phyloP scores from a whole-genome alignment of 2,329 filamentous ascomycete species.

The Penicillium occitanis region DNA sequence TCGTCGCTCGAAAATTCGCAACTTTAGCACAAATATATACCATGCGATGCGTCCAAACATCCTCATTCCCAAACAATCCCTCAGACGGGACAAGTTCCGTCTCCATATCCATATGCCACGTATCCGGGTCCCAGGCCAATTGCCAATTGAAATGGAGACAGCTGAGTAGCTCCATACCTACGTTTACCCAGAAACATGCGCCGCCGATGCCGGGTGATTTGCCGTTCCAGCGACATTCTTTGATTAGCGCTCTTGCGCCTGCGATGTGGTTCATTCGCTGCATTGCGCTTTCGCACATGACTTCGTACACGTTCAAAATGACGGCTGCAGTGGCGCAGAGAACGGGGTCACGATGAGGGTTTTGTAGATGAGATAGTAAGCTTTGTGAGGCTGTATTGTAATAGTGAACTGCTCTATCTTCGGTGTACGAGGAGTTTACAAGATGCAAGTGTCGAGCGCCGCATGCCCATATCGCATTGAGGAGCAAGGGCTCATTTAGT shows the following conservation, averaged over 20 bases:
- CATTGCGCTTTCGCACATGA: slow-evolving; percentile 78
- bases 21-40: slow-evolving; percentile 86
- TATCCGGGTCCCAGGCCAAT: slow-evolving; percentile 83
- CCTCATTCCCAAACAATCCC: slow-evolving; percentile 63
- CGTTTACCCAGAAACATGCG: slow-evolving; percentile 92
- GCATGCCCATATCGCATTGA: slow-evolving; percentile 86
- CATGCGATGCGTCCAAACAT: slow-evolving; percentile 84
- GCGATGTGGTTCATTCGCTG: slow-evolving; percentile 88
- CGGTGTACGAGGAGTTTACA: slow-evolving; percentile 66
- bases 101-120: slow-evolving; percentile 82
- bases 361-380: slow-evolving; percentile 73
- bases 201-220: slow-evolving; percentile 74
- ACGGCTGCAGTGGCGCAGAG: slow-evolving; percentile 86
- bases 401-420: slow-evolving; percentile 76
- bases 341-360: slow-evolving; percentile 78
- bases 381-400: slow-evolving; percentile 83
- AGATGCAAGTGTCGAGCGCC: slow-evolving; percentile 78
- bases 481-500: slow-evolving; percentile 78
- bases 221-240: slow-evolving; percentile 86
- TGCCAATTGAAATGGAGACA: slow-evolving; percentile 86
- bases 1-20: slow-evolving; percentile 75
- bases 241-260: slow-evolving; percentile 79
- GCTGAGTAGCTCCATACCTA: slow-evolving; percentile 84
- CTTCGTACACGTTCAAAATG: slow-evolving; percentile 87
- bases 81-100: slow-evolving; percentile 57